A percentile compares a stretch with the other conserved stretches of the same genome.
Evolutionary conservation across 495 filamentous ascomycete species (phyloP).

Genomic region (Hypoxylon fuscum): DNA sequence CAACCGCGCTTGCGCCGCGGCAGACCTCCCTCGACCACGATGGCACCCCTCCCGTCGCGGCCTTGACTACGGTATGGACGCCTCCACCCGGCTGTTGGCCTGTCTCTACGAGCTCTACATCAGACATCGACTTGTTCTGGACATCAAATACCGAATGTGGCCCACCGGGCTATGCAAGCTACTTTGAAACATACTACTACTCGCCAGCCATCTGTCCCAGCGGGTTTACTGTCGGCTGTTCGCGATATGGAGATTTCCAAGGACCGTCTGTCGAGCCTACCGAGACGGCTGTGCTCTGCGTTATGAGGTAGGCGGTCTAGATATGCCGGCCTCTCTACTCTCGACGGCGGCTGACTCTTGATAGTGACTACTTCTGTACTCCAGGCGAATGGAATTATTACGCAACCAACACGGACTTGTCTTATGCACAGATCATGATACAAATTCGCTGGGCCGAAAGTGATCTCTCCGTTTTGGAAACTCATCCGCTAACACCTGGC

Average conservation of each 20-base stretch:
- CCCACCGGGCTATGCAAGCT: slow-evolving; percentile 26
- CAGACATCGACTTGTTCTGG: slow-evolving; percentile 30
- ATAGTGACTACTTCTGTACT: slow-evolving; percentile 22
- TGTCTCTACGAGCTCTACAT: slow-evolving; percentile 10
- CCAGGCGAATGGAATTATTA: slow-evolving; percentile 20
- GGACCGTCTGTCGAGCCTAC: slow-evolving; percentile 29
- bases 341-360: background rate
- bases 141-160: slow-evolving; percentile 7
- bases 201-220: slow-evolving; percentile 32
- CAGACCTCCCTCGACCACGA: slow-evolving; percentile 22
- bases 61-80: slow-evolving; percentile 32
- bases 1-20: slow-evolving; percentile 6
- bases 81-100: slow-evolving; percentile 16
- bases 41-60: slow-evolving; percentile 29
- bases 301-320: slow-evolving; percentile 15
- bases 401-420: slow-evolving; percentile 24
- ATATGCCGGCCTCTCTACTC: background rate
- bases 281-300: slow-evolving; percentile 37
- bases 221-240: slow-evolving; percentile 28
- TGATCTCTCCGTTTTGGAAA: slow-evolving; percentile 31
- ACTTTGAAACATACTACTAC: slow-evolving; percentile 29
- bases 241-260: slow-evolving; percentile 23
- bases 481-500: slow-evolving; percentile 29
- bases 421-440: slow-evolving; percentile 24
- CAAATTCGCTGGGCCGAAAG: slow-evolving; percentile 33